Evolutionary conservation across 2,329 filamentous ascomycete species (phyloP), one percentile per base, ranked within the genome.

Genomic region (Trichoderma aggressivum): DNA sequence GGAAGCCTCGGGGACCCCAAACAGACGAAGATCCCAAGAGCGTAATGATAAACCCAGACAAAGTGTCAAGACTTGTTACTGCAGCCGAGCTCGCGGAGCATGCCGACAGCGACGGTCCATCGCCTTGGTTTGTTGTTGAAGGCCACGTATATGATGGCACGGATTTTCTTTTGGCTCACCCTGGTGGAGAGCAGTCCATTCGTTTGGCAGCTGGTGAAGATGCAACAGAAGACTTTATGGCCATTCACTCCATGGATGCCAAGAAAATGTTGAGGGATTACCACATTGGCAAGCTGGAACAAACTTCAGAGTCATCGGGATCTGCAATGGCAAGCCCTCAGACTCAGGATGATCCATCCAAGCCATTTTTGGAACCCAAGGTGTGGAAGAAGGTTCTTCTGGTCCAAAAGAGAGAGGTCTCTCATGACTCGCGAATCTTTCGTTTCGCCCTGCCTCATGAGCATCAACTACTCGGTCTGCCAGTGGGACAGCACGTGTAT

Each of bases 71-170:
- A n/a, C n/a, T 58, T 11, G 11, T 66, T 56, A 66, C 63, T n/a
- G 11, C 50, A 4, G 28, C 63, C n/a, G 32, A 66, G 32, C 71
- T 82, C 81, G 26, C 82, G 84, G 7, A 78, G 80, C 1, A 75
- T 76, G 3, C 79, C 79, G 34, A 79, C 28, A 86, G 82, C 18
- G 88, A 90, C 43, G 81, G 87, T 0, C 84, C 87, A 14, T 66
- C 63, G 32, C 93, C 94, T 1, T 97, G 94, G 94, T 97, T 98
- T 77, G 90, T 97, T 5, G 87, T 98, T 12, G 90, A 94, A 71
- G 92, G 94, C 0, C 90, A 98, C 76, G 94, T 98, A 0, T 98
- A 97, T 76, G 91, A 97, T 76, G 94, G 94, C 6, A 94, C 92
- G 1, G 81, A 82, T 2, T 98, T 96, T 78, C 83, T 98, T 21